Percentiles rank a stretch among this genome's conserved stretches.
These are phyloP conservation scores for Trichoderma cornu-damae DNA, from an alignment of 2,329 filamentous ascomycete species.

Conservation along the genomic window DNA sequence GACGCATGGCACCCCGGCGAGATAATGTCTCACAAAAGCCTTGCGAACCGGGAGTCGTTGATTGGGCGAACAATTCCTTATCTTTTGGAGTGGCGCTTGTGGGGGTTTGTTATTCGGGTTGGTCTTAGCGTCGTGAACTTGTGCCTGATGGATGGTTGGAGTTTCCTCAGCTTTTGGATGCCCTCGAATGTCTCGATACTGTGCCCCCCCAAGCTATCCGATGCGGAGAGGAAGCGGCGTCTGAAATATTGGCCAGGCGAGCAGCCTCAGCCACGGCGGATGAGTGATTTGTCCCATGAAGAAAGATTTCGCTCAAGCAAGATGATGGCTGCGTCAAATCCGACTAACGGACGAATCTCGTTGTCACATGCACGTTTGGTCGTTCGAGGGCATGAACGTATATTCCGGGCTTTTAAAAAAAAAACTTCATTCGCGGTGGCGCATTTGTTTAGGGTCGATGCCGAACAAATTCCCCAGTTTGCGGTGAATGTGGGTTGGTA, in stretches of 20 bases:
- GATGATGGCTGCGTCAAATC: background rate
- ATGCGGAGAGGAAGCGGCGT: background rate
- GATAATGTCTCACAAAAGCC: conserved; percentile 7
- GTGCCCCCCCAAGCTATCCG: background rate
- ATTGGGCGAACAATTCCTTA: conserved; percentile 30
- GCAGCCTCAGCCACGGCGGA: background rate
- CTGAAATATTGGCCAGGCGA: background rate
- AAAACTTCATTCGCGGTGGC: too few species aligned
- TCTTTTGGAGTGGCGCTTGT: conserved; percentile 27
- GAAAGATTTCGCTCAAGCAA: background rate
- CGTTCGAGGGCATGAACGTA: background rate
- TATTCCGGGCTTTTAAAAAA: background rate
- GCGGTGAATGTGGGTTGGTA: too few species aligned
- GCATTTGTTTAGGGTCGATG: background rate
- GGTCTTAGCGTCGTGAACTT: conserved; percentile 7
- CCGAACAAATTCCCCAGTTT: background rate
- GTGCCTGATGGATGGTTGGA: conserved; percentile 19
- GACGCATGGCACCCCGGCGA: conserved; percentile 15
- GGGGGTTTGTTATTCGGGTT: conserved; percentile 1
- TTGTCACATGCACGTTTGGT: conserved; percentile 5
- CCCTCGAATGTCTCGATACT: conserved; percentile 1
- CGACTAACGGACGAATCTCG: background rate
- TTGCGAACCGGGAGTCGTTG: conserved; percentile 7
- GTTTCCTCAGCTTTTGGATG: background rate
- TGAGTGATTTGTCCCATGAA: background rate